Evolutionary conservation across 768 basidiomycete species (phyloP).

Genomic region (Hypsizygus marmoreus): DNA sequence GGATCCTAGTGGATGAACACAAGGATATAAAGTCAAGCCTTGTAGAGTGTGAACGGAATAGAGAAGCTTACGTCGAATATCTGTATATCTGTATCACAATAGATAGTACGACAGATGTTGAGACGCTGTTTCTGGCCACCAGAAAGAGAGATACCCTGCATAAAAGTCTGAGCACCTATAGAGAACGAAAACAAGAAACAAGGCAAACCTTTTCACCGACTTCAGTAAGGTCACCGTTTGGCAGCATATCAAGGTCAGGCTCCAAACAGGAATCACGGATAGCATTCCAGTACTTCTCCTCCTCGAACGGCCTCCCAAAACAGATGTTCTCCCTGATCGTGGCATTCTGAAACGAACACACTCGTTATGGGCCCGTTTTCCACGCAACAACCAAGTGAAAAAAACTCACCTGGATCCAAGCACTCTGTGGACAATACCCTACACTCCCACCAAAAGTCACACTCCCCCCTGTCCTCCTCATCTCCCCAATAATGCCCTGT

Average conservation of each 20-base stretch:
- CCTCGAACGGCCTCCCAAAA: conserved; percentile 83
- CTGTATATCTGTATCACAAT: conserved; percentile 83
- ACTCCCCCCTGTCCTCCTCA: conserved; percentile 68
- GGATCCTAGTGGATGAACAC: conserved; percentile 56
- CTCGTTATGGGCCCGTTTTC: too few relatives aligned
- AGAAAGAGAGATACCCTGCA: conserved; percentile 79
- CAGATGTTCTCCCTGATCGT: conserved; percentile 89
- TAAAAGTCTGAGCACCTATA: conserved; percentile 5
- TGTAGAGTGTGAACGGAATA: neutral
- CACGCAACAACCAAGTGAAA: neutral
- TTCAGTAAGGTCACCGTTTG: conserved; percentile 78
- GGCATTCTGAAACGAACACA: conserved; percentile 74
- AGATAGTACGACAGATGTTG: conserved; percentile 86
- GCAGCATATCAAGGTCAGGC: conserved; percentile 76
- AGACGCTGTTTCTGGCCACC: conserved; percentile 81
- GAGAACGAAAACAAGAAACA: neutral
- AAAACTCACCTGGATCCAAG: conserved; percentile 79
- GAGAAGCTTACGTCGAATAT: conserved; percentile 66
- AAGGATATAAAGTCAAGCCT: neutral
- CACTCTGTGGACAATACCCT: conserved; percentile 82
- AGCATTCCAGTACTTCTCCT: conserved; percentile 80
- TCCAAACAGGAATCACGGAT: conserved; percentile 77
- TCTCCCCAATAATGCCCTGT: conserved; percentile 80
- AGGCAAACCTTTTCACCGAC: conserved; percentile 66
- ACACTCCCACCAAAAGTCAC: conserved; percentile 76